Evolutionary conservation across 495 filamentous ascomycete species (phyloP).

Genomic region (Tuber microsphaerosporum): DNA sequence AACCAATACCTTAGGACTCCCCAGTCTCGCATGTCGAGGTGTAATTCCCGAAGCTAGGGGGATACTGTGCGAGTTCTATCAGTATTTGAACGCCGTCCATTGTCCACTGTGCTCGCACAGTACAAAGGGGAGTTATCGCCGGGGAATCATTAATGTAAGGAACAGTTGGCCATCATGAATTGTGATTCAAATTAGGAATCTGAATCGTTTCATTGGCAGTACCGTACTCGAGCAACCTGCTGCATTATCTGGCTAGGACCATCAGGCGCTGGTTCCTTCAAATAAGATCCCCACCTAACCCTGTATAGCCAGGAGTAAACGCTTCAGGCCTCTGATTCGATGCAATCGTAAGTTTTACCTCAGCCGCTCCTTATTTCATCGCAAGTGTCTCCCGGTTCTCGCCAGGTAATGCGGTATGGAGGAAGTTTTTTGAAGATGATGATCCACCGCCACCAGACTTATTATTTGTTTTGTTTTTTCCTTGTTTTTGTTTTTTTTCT

Average conservation of each 20-base stretch:
- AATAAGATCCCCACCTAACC: not conserved
- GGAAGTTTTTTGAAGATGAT: not conserved
- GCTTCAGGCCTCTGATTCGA: not conserved
- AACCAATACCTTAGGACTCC: not conserved
- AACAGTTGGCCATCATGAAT: not conserved
- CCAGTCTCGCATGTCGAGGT: not conserved
- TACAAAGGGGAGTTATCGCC: not conserved
- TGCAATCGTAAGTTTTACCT: not conserved
- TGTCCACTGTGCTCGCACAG: not conserved
- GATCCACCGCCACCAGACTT: not conserved
- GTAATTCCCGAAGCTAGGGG: not conserved
- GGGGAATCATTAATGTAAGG: not conserved
- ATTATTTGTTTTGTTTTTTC: not conserved
- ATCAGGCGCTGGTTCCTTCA: no score
- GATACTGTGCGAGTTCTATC: no score
- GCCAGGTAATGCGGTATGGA: not conserved
- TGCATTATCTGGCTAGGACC: no score
- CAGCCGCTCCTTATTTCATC: not conserved
- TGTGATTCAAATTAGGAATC: not conserved
- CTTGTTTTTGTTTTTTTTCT: not conserved
- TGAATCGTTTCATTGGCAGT: not conserved
- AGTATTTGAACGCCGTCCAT: no score
- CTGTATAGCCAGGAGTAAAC: not conserved
- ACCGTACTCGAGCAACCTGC: no score
- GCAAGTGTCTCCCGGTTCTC: not conserved